phyloP scores from a whole-genome alignment of 768 basidiomycete genomes.

The Lyophyllum semitale region DNA sequence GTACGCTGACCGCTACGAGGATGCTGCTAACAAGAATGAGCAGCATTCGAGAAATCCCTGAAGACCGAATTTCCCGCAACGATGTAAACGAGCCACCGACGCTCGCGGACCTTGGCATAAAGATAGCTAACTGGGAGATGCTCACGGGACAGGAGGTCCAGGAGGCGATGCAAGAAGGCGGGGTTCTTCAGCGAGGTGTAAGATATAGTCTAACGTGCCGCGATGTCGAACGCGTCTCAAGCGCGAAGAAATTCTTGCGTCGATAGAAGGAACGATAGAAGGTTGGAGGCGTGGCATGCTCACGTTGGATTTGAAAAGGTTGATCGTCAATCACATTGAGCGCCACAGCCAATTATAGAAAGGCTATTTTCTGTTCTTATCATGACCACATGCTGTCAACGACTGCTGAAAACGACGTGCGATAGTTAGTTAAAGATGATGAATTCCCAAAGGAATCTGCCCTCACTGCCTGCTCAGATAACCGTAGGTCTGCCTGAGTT shows the following conservation, averaged over 20 bases:
- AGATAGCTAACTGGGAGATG: conserved; percentile 60
- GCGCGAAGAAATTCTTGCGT: conserved; percentile 27
- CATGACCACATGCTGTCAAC: neutral
- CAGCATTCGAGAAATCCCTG: conserved; percentile 59
- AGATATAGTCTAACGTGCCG: conserved; percentile 88
- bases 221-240: conserved; percentile 68
- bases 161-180: conserved; percentile 47
- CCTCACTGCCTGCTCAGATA: conserved; percentile 26
- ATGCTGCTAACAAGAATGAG: conserved; percentile 11
- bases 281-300: neutral
- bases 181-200: conserved; percentile 52
- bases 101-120: conserved; percentile 27
- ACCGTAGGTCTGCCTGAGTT: conserved; percentile 45
- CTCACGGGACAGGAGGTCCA: conserved; percentile 43
- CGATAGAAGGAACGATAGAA: conserved; percentile 16
- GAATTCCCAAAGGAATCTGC: neutral
- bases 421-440: neutral
- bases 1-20: conserved; percentile 11
- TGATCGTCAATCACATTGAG: neutral
- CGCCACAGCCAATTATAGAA: neutral
- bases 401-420: neutral
- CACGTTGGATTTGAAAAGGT: neutral
- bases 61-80: conserved; percentile 45
- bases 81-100: conserved; percentile 24
- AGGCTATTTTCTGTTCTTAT: neutral